These are phyloP conservation scores for Dissophora ornata DNA, from an alignment of 192 early-diverging fungal genomes.

Conservation along the genomic window DNA sequence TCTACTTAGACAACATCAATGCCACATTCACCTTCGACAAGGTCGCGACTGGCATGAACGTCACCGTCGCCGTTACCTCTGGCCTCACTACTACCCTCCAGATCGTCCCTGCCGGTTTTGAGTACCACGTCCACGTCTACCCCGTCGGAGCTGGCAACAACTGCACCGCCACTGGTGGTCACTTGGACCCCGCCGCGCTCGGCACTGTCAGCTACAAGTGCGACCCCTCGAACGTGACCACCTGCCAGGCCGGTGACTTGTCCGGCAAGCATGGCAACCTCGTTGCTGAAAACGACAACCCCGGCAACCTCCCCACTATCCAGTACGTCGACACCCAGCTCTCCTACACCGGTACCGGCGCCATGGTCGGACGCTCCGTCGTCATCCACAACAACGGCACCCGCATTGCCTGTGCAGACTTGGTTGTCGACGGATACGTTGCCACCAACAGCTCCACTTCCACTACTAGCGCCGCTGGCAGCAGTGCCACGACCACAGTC, in stretches of 20 bases:
- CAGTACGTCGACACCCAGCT: slow-evolving; percentile 56
- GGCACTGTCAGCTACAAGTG: slow-evolving; percentile 27
- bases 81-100: slow-evolving; percentile 12
- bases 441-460: too few species aligned
- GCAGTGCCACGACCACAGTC: not conserved
- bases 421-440: slow-evolving; percentile 43
- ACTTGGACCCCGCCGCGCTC: slow-evolving; percentile 47
- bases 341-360: slow-evolving; percentile 53
- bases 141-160: slow-evolving; percentile 24
- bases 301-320: slow-evolving; percentile 28
- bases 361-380: slow-evolving; percentile 65
- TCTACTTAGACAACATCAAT: slow-evolving; percentile 18
- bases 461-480: not conserved
- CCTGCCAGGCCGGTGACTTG: slow-evolving; percentile 71
- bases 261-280: slow-evolving; percentile 66
- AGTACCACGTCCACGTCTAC: slow-evolving; percentile 47
- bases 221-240: slow-evolving; percentile 29
- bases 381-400: slow-evolving; percentile 66
- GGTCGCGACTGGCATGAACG: slow-evolving; percentile 20
- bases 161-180: slow-evolving; percentile 34
- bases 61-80: slow-evolving; percentile 16
- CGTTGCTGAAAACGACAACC: slow-evolving; percentile 21
- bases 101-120: slow-evolving; percentile 17
- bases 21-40: slow-evolving; percentile 39
- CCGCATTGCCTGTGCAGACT: slow-evolving; percentile 68